Percentiles rank a stretch among this genome's conserved stretches.
Conservation (phyloP, 192 early-diverging fungal species). For the Funneliformis mosseae region DNA sequence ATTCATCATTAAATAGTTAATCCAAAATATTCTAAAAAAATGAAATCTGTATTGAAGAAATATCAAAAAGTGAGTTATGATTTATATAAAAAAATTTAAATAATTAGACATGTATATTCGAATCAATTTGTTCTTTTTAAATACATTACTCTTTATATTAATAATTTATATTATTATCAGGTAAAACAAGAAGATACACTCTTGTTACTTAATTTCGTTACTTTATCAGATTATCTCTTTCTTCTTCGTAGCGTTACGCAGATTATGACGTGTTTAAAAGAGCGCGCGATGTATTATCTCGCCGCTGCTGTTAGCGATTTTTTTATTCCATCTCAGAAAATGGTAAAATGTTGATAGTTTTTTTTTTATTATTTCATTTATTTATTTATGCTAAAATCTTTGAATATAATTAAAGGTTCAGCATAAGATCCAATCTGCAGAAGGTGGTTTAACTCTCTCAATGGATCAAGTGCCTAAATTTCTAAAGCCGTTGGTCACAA, state of each 20-base stretch:
- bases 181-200: conserved; percentile 65
- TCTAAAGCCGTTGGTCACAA: conserved; percentile 87
- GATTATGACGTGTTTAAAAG: conserved; percentile 64
- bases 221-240: conserved; percentile 92
- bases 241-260: conserved; percentile 75
- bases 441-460: conserved; percentile 80
- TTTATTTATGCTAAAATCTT: not conserved
- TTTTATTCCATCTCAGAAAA: conserved; percentile 91
- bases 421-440: conserved; percentile 97
- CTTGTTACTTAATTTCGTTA: conserved; percentile 84
- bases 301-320: conserved; percentile 99
- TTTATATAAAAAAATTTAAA: not conserved
- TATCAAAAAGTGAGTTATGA: conserved; percentile 60
- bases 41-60: conserved; percentile 62
- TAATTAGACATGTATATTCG: conserved; percentile 11
- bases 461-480: conserved; percentile 99
- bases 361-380: conserved; percentile 3
- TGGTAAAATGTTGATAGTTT: conserved; percentile 58
- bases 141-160: not conserved
- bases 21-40: conserved; percentile 65
- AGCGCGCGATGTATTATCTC: conserved; percentile 89
- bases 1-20: conserved; percentile 51
- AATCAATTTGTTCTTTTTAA: not conserved
- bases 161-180: conserved; percentile 40
- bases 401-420: conserved; percentile 53